Conservation (phyloP, 1,139 yeast genomes). For the Yueomyces sp. region DNA sequence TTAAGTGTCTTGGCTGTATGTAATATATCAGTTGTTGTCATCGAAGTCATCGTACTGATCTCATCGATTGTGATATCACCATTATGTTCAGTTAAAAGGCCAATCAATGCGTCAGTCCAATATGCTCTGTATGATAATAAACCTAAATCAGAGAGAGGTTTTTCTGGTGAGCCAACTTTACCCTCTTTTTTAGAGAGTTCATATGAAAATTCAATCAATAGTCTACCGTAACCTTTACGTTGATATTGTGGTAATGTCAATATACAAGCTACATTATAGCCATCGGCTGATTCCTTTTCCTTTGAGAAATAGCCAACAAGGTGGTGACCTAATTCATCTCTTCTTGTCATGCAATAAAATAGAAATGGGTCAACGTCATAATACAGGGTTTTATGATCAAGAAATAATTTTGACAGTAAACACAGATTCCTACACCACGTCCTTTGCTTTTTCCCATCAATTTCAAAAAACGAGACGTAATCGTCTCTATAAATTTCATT, state of each 20-base stretch:
- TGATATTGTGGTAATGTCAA: constrained; percentile 92
- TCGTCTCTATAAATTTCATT: constrained; percentile 92
- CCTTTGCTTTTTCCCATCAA: constrained; percentile 89
- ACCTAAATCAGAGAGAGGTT: constrained; percentile 92
- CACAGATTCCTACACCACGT: constrained; percentile 96
- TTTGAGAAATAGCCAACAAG: constrained; percentile 92
- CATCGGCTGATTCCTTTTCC: constrained; percentile 91
- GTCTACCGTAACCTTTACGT: constrained; percentile 84
- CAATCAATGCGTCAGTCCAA: constrained; percentile 88
- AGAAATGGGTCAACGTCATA: constrained; percentile 96
- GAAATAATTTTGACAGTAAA: constrained; percentile 69
- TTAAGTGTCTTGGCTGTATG: constrained; percentile 88
- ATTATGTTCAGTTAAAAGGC: constrained; percentile 53
- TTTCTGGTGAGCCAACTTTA: constrained; percentile 93
- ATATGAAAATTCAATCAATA: constrained; percentile 85
- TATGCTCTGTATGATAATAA: constrained; percentile 84
- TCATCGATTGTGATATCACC: constrained; percentile 85
- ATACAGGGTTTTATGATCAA: constrained; percentile 90
- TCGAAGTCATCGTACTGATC: constrained; percentile 71
- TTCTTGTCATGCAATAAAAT: constrained; percentile 86
- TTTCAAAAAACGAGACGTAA: constrained; percentile 78
- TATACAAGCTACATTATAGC: constrained; percentile 95
- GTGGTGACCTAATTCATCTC: constrained; percentile 85
- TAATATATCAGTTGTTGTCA: constrained; percentile 92
- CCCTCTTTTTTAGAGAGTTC: constrained; percentile 78